Percentiles rank a stretch among this genome's conserved stretches.
Conservation (phyloP, 805 yeast genomes). For the Candida chauliodis region DNA sequence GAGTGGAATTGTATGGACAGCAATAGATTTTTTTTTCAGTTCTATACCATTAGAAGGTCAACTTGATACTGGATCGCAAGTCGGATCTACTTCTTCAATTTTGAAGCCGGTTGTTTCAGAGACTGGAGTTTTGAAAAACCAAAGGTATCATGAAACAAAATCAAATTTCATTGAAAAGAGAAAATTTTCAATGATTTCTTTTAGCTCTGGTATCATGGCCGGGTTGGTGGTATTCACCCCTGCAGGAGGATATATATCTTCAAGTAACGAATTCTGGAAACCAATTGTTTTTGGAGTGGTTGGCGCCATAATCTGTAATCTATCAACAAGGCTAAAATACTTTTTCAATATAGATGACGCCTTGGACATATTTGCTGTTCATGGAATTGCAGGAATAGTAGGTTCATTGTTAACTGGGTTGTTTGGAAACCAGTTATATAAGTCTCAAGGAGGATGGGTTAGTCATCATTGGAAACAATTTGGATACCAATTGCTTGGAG, state of each 20-base stretch:
- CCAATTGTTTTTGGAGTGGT: conserved; percentile 35
- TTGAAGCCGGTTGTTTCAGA: conserved; percentile 11
- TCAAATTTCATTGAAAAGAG: conserved; percentile 17
- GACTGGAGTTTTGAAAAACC: conserved; percentile 16
- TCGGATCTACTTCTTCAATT: not conserved
- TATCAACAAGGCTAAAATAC: conserved; percentile 39
- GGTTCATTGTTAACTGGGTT: conserved; percentile 41
- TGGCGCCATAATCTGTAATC: conserved; percentile 34
- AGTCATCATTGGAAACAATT: conserved; percentile 38
- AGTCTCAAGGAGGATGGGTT: conserved; percentile 40
- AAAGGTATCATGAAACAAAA: conserved; percentile 16
- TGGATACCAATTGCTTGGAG: conserved; percentile 38
- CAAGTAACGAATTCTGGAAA: conserved; percentile 37
- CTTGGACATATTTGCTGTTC: conserved; percentile 41
- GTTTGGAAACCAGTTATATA: conserved; percentile 31
- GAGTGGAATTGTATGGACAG: conserved; percentile 35
- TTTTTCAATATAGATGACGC: conserved; percentile 39
- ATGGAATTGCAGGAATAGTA: conserved; percentile 39
- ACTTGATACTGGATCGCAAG: conserved; percentile 1
- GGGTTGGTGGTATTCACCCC: conserved; percentile 44
- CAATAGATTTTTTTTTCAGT: conserved; percentile 37
- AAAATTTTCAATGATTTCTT: conserved; percentile 36
- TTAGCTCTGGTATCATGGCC: conserved; percentile 37
- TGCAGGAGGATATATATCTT: conserved; percentile 38
- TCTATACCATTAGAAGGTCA: conserved; percentile 37